Base-by-base conservation (phyloP, 2,329 filamentous ascomycete genomes). In the Dothideomycetes sp. region DNA sequence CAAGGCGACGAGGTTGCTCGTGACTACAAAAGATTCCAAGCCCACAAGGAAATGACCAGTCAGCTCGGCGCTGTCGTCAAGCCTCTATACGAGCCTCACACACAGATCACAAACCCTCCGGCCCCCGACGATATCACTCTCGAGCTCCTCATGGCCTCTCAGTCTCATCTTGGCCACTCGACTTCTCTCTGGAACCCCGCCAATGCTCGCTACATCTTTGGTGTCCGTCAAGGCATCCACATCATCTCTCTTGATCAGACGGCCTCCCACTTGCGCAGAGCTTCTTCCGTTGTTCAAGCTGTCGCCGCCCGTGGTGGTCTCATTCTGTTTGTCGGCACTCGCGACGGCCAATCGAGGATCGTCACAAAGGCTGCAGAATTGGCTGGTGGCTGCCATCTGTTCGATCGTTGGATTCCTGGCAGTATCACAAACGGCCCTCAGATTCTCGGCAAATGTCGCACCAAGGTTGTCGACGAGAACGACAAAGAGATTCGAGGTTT, bases 181-280 rank as follows among this genome's bases (percentile, higher is more conserved):
- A 89, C 83, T 0, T 84, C 84, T 47, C 73, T 88, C 35, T 98
- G 91, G 91, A 94, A 98, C 64, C 88, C 91, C 9, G 80, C 78
- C 38, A 98, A 96, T 67, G 81, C 87, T 49, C 77, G 84, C 51
- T 96, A 96, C 66, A 96, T 98, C 59, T 88, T 84, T 60, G 91
- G 91, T 53, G 76, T 94, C 47, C 75, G 91, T 31, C 76, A 91
- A 51, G 86, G 83, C 12, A 80, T 94, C 46, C 89, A 95, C 65
- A 87, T 98, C 59, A 94, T 98, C 61, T 83, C 82, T 8, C 78
- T 96, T 3, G 91, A 98, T 59, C 74, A 78, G 45, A 96, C 84
- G 22, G 86, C 87, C 11, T 82, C 87, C 12, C 82, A 96, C 63
- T 74, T 98, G 41, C 80, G 89, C n/a, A 80, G 91, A 36, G 88